Evolutionary conservation across 2,329 filamentous ascomycete genomes (phyloP), one percentile per base, ranked within the genome.

Genomic region (Monosporascus sp.): DNA sequence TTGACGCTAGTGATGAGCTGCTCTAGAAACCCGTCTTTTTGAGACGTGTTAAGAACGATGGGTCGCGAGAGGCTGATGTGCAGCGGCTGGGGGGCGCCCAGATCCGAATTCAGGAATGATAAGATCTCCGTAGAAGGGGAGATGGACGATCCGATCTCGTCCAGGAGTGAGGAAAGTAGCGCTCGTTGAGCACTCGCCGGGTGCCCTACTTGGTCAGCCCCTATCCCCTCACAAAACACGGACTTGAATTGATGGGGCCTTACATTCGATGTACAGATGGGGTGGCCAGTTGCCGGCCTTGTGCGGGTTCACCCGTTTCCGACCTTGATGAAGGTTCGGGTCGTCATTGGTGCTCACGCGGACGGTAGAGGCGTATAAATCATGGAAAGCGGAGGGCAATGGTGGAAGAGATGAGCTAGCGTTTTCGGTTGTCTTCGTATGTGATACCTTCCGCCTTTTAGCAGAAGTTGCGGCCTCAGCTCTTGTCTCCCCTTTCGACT

Each of bases 201-300:
- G 28, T 66, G 65, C 65, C 64, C 65, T 65, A 58, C 56, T 53
- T 20, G 14, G 18, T 44, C 9, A 41, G 31, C 31, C 31, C 4
- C 31, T 14, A 5, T 14, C 5, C 31, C 31, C 11, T 35, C 31
- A 14, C 31, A 35, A 35, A 14, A 37, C 24, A 52, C 15, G 38
- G 48, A 47, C 18, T 38, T 8, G 44, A 31, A 48, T n/a, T 9
- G 22, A 20, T 28, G 38, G 40, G 5, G 52, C 75, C 85, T 72
- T 78, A 95, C 94, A 99, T 74, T 97, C 93, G 53, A 96, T 77
- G 69, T 96, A 97, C 46, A 97, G 68, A 71, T 97, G 93, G 37
- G 86, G 91, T 1, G 93, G 91, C 94, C 94, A 99, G 69, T 91
- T 90, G 55, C 94, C 94, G 55, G 85, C 82, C 26, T 93, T 77